These are phyloP conservation scores for Bruguiera gymnorhiza DNA, from an alignment of 345 rosid genomes.

Conservation along the genomic window DNA sequence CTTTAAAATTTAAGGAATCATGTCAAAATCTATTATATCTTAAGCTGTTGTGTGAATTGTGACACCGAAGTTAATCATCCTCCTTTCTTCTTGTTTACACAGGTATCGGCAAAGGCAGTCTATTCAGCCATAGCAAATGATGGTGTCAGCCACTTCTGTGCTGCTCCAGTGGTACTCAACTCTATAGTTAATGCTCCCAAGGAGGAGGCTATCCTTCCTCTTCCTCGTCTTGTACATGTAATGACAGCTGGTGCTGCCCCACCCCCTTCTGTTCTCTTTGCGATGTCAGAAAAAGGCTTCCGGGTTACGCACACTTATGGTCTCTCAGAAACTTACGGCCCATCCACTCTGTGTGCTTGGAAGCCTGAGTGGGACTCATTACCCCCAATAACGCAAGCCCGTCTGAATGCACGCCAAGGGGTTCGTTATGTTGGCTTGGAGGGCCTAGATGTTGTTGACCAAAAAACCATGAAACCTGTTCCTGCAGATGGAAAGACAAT, in stretches of 20 bases:
- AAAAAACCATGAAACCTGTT: slow-evolving; percentile 59
- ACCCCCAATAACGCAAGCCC: slow-evolving; percentile 68
- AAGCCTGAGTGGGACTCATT: slow-evolving; percentile 91
- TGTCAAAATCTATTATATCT: no score
- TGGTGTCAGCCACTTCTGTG: slow-evolving; percentile 78
- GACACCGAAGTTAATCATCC: not conserved
- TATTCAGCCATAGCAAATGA: slow-evolving; percentile 70
- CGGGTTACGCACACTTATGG: slow-evolving; percentile 87
- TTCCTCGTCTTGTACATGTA: slow-evolving; percentile 72
- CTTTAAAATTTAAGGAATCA: not conserved
- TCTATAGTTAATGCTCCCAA: slow-evolving; percentile 66
- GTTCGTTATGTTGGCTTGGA: slow-evolving; percentile 71
- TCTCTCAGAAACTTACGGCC: slow-evolving; percentile 92
- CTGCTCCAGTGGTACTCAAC: slow-evolving; percentile 94
- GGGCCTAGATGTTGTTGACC: slow-evolving; percentile 63
- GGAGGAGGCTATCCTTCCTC: slow-evolving; percentile 75
- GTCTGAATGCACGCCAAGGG: slow-evolving; percentile 91
- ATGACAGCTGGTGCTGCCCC: slow-evolving; percentile 98
- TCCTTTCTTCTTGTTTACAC: slow-evolving; percentile 11
- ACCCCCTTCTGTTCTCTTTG: slow-evolving; percentile 71
- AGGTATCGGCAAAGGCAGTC: slow-evolving; percentile 81
- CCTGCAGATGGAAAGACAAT: slow-evolving; percentile 82
- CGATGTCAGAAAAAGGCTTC: slow-evolving; percentile 81
- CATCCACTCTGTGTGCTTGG: slow-evolving; percentile 83
- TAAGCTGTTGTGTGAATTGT: not conserved